These are phyloP conservation scores for Phytophthora pinifolia DNA, from an alignment of 352 stramenopile species.

Conservation along the genomic window DNA sequence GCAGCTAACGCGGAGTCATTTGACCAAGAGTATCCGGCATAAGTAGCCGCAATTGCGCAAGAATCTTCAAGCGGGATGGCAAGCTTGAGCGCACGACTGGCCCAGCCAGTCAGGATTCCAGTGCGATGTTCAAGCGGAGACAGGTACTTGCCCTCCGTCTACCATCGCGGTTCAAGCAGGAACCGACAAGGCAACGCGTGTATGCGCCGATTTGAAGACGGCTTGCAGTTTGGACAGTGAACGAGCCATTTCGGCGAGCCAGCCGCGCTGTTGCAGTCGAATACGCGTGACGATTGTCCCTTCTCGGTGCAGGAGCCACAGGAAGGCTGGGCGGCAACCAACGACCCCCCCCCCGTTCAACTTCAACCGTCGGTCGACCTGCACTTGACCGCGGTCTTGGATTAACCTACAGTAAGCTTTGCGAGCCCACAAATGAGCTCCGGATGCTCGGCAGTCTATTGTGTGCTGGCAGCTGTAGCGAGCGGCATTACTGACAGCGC, in stretches of 20 bases:
- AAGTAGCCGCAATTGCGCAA: too few relatives aligned
- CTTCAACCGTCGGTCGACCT: too few relatives aligned
- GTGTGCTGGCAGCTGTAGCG: too few relatives aligned
- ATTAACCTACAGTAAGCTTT: too few relatives aligned
- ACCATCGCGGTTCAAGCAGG: slow-evolving; percentile 15
- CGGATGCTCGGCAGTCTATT: too few relatives aligned
- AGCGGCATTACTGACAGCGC: too few relatives aligned
- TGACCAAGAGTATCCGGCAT: slow-evolving; percentile 1
- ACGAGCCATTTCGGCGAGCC: slow-evolving; percentile 26
- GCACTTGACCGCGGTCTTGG: too few relatives aligned
- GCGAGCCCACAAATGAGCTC: too few relatives aligned
- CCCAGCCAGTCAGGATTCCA: slow-evolving; percentile 9
- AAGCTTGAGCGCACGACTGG: slow-evolving; percentile 20
- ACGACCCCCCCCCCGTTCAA: slow-evolving; percentile 4
- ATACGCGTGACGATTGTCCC: slow-evolving; percentile 9
- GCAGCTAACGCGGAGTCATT: slow-evolving; percentile 12
- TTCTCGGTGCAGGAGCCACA: neutral
- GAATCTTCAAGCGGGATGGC: slow-evolving; percentile 27
- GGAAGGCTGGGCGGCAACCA: slow-evolving; percentile 9
- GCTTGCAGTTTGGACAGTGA: slow-evolving; percentile 25
- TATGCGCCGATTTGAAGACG: slow-evolving; percentile 13
- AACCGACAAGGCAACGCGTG: slow-evolving; percentile 26
- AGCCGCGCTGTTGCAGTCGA: slow-evolving; percentile 23
- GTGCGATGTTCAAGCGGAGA: slow-evolving; percentile 19
- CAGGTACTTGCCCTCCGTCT: slow-evolving; percentile 21